A percentile compares a stretch with the other conserved stretches of the same genome.
Evolutionary conservation across 805 yeast genomes (phyloP).

Genomic region (Myxozyma nipponensis): DNA sequence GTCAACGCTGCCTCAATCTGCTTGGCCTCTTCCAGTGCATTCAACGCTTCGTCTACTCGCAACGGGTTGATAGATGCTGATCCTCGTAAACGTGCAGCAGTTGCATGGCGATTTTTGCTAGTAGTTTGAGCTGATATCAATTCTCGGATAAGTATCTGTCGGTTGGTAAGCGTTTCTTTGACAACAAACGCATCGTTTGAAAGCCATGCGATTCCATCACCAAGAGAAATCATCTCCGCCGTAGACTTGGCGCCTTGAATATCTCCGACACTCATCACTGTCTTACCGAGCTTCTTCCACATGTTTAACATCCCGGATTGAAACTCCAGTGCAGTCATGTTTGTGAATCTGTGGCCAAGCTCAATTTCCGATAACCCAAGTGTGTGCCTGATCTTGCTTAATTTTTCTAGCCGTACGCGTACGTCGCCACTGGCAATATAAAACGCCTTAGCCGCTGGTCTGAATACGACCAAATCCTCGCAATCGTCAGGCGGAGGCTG

Average conservation of each 20-base stretch:
- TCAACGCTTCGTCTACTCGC: constrained; percentile 85
- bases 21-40: constrained; percentile 72
- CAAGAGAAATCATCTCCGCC: constrained; percentile 66
- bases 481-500: constrained; percentile 89
- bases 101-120: constrained; percentile 64
- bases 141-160: constrained; percentile 91
- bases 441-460: constrained; percentile 79
- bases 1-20: constrained; percentile 70
- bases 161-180: constrained; percentile 87
- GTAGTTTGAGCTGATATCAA: constrained; percentile 70
- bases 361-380: constrained; percentile 57
- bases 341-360: constrained; percentile 41
- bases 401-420: constrained; percentile 54
- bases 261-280: constrained; percentile 69
- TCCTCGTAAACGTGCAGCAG: constrained; percentile 65
- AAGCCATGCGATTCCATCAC: constrained; percentile 66
- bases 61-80: constrained; percentile 74
- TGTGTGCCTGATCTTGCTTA: constrained; percentile 44
- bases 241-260: constrained; percentile 67
- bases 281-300: constrained; percentile 76
- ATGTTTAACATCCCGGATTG: constrained; percentile 67
- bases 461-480: constrained; percentile 71
- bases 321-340: constrained; percentile 47
- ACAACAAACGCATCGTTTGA: constrained; percentile 76
- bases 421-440: constrained; percentile 55